Conservation (phyloP, 1,284 basidiomycete genomes). For the Ceratobasidium sp. region DNA sequence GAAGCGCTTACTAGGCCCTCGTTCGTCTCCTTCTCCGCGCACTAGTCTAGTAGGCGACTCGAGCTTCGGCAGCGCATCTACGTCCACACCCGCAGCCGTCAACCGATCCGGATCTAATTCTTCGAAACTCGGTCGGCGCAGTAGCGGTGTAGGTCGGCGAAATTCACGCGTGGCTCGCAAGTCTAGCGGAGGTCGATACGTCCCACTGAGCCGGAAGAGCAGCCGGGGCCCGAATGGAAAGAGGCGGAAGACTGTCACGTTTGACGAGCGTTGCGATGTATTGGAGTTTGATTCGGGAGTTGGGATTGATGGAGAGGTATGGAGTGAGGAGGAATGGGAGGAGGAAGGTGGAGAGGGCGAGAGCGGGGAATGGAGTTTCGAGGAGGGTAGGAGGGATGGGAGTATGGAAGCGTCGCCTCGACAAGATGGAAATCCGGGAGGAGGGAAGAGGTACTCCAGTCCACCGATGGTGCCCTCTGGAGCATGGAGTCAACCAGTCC, state of each 20-base stretch:
- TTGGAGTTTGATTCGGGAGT: constrained; percentile 84
- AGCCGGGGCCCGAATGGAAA: constrained; percentile 54
- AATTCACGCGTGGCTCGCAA: not conserved
- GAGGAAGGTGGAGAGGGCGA: constrained; percentile 54
- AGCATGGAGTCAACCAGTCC: too few species aligned
- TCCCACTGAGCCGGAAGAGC: constrained; percentile 20
- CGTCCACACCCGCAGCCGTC: not conserved
- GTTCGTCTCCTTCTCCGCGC: constrained; percentile 59
- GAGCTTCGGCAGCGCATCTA: too few species aligned
- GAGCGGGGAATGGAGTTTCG: constrained; percentile 50
- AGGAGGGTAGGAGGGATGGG: constrained; percentile 27
- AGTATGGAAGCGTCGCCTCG: constrained; percentile 50
- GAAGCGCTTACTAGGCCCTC: constrained; percentile 84
- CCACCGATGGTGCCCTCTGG: not conserved
- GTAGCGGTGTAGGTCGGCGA: not conserved
- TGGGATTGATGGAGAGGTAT: constrained; percentile 56
- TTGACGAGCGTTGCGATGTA: constrained; percentile 87
- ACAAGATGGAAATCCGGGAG: not conserved
- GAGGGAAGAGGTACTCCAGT: not conserved
- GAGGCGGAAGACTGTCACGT: constrained; percentile 85
- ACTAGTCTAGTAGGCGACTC: not conserved
- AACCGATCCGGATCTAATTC: not conserved
- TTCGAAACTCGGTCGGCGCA: not conserved
- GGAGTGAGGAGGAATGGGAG: constrained; percentile 60
- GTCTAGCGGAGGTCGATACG: constrained; percentile 2